Base-by-base conservation (phyloP, 495 filamentous ascomycete species). In the Chaetomium fimeti region DNA sequence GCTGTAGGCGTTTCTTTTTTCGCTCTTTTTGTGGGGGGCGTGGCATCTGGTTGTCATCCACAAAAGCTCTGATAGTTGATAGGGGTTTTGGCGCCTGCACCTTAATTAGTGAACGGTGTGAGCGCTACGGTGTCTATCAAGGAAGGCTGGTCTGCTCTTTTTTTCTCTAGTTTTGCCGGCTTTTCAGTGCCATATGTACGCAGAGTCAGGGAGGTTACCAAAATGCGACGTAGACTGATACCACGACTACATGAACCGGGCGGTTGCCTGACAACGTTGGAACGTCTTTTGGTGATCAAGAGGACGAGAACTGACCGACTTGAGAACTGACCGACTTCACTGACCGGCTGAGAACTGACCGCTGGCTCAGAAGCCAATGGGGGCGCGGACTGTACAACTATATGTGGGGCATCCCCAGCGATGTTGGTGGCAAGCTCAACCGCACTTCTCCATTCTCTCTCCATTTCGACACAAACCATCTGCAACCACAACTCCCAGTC, bases 211-310 rank as follows among this genome's bases (percentile, higher is more conserved):
- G 67, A 75, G 64, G 67, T 74, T 68, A 62, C 58, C 63, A 74
- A 72, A 73, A 76, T 73, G 71, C 67, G 61, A 70, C 59, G 64
- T 74, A 76, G 74, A 73, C 74, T 69, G 70, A 75, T 59, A 71
- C 45, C 65, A 48, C 60, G 49, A 57, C 15, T 2, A 12, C 22
- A 40, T 60, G 57, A 59, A 29, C 1, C 20, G 55, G 56, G 38
- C 40, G 0, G 1, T 29, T 36, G 27, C 16, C 27, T 29, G 54
- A 36, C 40, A 13, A 60, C 20, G 24, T 20, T 43, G 40, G 24
- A 25, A 48, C 25, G 56, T 60, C 24, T 32, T 15, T 47, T 57
- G 32, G 20, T 42, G 20, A 22, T 36, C 5, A 16, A 29, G 5
- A 32, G 9, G 51, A 27, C 16, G 7, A 6, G 2, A 2, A 18